phyloP scores from a whole-genome alignment of 2,329 filamentous ascomycete species.

The Nannizziopsis barbatae region DNA sequence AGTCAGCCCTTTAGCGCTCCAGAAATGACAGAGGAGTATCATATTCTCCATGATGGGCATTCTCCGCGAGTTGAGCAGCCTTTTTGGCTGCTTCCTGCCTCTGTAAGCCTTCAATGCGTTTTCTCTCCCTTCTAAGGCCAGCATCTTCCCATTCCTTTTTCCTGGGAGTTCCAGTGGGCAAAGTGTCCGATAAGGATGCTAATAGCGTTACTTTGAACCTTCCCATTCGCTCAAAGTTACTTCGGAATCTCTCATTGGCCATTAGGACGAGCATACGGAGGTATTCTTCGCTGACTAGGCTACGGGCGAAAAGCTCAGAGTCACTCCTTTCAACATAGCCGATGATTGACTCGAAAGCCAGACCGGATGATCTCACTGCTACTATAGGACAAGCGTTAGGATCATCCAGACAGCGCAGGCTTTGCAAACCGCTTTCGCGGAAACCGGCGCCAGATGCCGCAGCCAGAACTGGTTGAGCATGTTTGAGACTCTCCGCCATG shows the following conservation, averaged over 20 bases:
- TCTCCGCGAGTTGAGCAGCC: constrained; percentile 6
- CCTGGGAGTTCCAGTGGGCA: constrained; percentile 4
- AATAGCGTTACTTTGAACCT: constrained; percentile 28
- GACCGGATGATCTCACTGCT: constrained; percentile 70
- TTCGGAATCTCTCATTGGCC: constrained; percentile 50
- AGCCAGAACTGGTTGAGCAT: constrained; percentile 64
- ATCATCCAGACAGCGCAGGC: constrained; percentile 45
- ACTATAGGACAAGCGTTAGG: constrained; percentile 56
- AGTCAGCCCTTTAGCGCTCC: neutral
- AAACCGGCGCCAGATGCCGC: constrained; percentile 75
- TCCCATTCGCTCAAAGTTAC: constrained; percentile 32
- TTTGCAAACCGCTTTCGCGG: constrained; percentile 68
- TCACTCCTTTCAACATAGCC: constrained; percentile 39
- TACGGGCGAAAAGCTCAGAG: constrained; percentile 34
- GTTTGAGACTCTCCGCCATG: constrained; percentile 59
- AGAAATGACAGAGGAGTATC: neutral
- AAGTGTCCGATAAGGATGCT: constrained; percentile 14
- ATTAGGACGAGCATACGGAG: constrained; percentile 56
- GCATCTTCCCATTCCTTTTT: constrained; percentile 30
- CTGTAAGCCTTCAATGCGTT: constrained; percentile 32
- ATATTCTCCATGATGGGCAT: neutral
- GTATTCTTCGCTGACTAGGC: constrained; percentile 55
- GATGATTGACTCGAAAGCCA: constrained; percentile 71
- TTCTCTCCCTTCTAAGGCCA: constrained; percentile 29
- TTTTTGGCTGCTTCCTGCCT: constrained; percentile 21